Percentiles rank a stretch among this genome's conserved stretches.
phyloP scores from a whole-genome alignment of 306 rosid genomes.

The Inga laurina region DNA sequence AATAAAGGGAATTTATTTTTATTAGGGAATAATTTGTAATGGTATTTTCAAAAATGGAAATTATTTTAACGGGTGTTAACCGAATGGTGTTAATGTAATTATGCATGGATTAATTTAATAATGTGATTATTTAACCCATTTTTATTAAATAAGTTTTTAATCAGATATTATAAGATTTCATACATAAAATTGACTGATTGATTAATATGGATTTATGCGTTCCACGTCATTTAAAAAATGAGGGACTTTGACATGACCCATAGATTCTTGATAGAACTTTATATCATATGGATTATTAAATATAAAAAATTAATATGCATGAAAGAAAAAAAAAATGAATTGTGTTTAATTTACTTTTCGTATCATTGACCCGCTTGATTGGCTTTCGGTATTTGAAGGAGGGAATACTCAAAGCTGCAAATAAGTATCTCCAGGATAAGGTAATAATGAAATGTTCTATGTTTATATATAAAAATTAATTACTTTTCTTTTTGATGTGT shows the following conservation, averaged over 20 bases:
- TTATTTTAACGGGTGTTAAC: too few species aligned
- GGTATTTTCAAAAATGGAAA: too few species aligned
- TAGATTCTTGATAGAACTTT: background rate
- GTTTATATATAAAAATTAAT: background rate
- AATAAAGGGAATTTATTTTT: too few species aligned
- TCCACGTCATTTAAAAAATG: background rate
- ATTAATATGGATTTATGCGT: background rate
- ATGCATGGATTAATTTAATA: too few species aligned
- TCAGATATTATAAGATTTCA: too few species aligned
- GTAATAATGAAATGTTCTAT: conserved; percentile 16
- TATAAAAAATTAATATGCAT: background rate
- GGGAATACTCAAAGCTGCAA: conserved; percentile 61
- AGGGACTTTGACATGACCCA: background rate
- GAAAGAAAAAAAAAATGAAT: background rate
- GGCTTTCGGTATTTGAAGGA: conserved; percentile 40
- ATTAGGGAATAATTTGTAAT: too few species aligned
- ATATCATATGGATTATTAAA: background rate
- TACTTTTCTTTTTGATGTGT: background rate
- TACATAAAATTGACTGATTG: too few species aligned
- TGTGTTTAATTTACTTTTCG: background rate
- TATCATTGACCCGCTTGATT: background rate
- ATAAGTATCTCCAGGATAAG: conserved; percentile 60
- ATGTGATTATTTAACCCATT: too few species aligned
- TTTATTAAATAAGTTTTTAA: too few species aligned
- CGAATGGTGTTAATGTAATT: too few species aligned